phyloP scores from a whole-genome alignment of 257 asterid species.

The Gardenia jasminoides region DNA sequence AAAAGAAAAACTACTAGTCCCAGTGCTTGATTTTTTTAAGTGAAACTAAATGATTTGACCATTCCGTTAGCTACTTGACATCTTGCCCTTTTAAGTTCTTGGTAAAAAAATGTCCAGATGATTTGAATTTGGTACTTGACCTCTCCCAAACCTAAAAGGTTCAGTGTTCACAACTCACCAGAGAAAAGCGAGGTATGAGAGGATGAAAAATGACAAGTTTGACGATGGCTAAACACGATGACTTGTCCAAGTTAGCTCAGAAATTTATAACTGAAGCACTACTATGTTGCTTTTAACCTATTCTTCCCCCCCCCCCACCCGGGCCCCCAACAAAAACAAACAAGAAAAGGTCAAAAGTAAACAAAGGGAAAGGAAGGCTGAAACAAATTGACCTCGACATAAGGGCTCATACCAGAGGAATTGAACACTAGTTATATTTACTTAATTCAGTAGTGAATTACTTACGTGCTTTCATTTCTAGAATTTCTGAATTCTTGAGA shows the following conservation, averaged over 20 bases:
- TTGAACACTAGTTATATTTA: not conserved
- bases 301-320: too few species aligned
- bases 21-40: not conserved
- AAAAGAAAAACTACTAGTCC: not conserved
- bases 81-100: not conserved
- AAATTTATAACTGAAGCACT: too few species aligned
- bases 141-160: not conserved
- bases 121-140: not conserved
- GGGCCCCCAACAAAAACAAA: too few species aligned
- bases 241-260: not conserved
- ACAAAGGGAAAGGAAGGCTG: too few species aligned
- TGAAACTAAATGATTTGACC: not conserved
- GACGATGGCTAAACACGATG: not conserved
- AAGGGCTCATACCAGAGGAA: too few species aligned
- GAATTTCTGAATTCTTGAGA: too few species aligned
- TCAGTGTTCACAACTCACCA: not conserved
- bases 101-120: slow-evolving; percentile 6
- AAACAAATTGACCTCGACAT: too few species aligned
- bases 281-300: not conserved
- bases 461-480: too few species aligned
- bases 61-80: not conserved
- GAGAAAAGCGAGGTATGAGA: too few species aligned
- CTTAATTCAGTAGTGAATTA: too few species aligned
- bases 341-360: too few species aligned
- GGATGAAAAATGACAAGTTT: too few species aligned